Conservation (phyloP, 805 yeast species). For the Yamadazyma sp. region DNA sequence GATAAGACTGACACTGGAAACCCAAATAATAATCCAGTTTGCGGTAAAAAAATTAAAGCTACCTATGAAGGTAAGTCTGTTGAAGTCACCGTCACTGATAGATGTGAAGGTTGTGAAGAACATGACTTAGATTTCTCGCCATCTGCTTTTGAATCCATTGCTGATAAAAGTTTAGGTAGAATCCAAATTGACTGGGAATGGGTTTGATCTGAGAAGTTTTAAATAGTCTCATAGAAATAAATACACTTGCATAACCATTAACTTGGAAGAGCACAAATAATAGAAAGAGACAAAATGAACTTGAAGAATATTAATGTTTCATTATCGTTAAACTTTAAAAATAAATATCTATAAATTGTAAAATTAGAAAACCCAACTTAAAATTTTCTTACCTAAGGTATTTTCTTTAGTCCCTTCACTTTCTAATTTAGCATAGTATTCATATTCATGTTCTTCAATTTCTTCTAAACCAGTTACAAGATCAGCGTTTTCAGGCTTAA, state of each 20-base stretch:
- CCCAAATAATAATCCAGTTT: constrained; percentile 46
- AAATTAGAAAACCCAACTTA: constrained; percentile 21
- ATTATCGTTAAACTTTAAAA: not conserved
- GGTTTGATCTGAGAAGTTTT: not conserved
- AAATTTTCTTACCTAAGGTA: constrained; percentile 6
- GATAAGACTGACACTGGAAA: constrained; percentile 29
- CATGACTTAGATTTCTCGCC: constrained; percentile 61
- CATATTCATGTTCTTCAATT: constrained; percentile 48
- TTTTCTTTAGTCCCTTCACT: constrained; percentile 15
- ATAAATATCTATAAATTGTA: not conserved
- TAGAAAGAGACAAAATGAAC: not conserved
- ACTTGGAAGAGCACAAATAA: not conserved
- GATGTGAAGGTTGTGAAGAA: constrained; percentile 52
- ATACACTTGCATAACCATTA: not conserved
- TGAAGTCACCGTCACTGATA: constrained; percentile 54
- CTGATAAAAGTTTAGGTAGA: constrained; percentile 51
- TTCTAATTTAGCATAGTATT: constrained; percentile 33
- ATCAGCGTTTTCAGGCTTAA: constrained; percentile 47
- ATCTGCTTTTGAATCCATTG: constrained; percentile 51
- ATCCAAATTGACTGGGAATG: constrained; percentile 50
- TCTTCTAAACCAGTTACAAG: constrained; percentile 43
- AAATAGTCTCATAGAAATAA: not conserved
- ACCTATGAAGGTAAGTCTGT: constrained; percentile 49
- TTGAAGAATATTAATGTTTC: not conserved
- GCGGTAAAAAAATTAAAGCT: constrained; percentile 52